These are phyloP conservation scores for Salix koriyanagi DNA, from an alignment of 345 rosid species.

Conservation along the genomic window DNA sequence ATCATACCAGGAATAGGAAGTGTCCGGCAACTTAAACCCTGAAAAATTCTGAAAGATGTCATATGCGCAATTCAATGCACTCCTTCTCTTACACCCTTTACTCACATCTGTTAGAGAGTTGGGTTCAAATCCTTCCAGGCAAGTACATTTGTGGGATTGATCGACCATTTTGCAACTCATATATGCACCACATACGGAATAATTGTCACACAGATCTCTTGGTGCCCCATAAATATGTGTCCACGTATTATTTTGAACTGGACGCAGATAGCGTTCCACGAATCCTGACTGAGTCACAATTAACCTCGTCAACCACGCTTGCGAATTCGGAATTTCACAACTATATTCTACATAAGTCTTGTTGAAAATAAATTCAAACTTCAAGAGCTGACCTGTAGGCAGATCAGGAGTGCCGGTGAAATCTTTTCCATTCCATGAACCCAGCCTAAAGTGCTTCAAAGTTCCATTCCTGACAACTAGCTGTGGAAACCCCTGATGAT, in stretches of 20 bases:
- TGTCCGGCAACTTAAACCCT: constrained; percentile 8
- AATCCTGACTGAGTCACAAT: constrained; percentile 10
- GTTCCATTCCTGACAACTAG: constrained; percentile 7
- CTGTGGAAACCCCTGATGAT: no score
- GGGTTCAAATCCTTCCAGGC: constrained; percentile 15
- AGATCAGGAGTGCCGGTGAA: constrained; percentile 15
- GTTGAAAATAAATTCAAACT: constrained; percentile 1
- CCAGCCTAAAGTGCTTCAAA: constrained; percentile 1
- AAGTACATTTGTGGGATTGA: neutral
- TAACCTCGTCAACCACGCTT: neutral
- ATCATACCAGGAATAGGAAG: neutral
- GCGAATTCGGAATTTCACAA: neutral
- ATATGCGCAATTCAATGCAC: neutral
- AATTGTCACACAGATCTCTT: constrained; percentile 18
- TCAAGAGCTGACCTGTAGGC: neutral
- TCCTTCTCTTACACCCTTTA: constrained; percentile 10
- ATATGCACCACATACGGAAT: constrained; percentile 14
- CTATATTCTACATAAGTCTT: constrained; percentile 5
- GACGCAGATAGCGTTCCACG: neutral
- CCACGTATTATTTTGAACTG: neutral
- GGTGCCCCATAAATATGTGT: neutral
- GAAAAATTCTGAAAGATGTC: neutral
- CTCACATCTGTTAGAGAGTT: neutral
- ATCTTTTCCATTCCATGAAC: constrained; percentile 27
- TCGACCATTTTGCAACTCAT: neutral